Evolutionary conservation across 202 grass and related monocot species (phyloP).

Genomic region (Dendrocalamus latiflorus): DNA sequence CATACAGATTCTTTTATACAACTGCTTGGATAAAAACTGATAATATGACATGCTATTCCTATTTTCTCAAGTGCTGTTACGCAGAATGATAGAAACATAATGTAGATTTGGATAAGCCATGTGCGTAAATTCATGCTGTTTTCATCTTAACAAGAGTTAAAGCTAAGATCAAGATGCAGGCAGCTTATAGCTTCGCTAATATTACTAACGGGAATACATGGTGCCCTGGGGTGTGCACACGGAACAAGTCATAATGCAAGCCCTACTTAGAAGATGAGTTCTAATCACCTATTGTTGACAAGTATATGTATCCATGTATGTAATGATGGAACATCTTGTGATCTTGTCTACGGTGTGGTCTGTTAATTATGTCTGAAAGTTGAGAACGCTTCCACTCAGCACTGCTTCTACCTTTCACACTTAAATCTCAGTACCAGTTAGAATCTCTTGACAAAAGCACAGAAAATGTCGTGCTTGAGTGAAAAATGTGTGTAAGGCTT

Average conservation of each 20-base stretch:
- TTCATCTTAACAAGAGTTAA: not conserved
- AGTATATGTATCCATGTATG: not conserved
- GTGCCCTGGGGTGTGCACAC: not conserved
- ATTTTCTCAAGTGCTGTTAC: not conserved
- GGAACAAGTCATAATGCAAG: not conserved
- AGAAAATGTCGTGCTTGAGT: not conserved
- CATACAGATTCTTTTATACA: slow-evolving; percentile 3
- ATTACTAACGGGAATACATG: not conserved
- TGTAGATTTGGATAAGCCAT: not conserved
- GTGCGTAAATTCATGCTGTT: not conserved
- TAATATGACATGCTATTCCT: not conserved
- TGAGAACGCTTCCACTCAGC: too few species aligned
- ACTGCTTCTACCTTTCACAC: not conserved
- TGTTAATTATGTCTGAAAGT: not conserved
- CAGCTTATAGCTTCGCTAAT: not conserved
- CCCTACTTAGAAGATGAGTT: not conserved
- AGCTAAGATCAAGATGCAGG: not conserved
- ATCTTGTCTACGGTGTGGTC: not conserved
- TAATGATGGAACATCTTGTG: not conserved
- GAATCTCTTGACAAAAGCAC: not conserved
- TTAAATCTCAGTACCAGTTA: not conserved
- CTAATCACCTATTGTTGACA: not conserved
- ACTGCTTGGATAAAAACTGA: not conserved
- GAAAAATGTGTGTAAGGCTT: not conserved
- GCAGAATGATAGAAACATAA: not conserved